phyloP scores from a whole-genome alignment of 495 filamentous ascomycete genomes.

The Xylaria acuta region DNA sequence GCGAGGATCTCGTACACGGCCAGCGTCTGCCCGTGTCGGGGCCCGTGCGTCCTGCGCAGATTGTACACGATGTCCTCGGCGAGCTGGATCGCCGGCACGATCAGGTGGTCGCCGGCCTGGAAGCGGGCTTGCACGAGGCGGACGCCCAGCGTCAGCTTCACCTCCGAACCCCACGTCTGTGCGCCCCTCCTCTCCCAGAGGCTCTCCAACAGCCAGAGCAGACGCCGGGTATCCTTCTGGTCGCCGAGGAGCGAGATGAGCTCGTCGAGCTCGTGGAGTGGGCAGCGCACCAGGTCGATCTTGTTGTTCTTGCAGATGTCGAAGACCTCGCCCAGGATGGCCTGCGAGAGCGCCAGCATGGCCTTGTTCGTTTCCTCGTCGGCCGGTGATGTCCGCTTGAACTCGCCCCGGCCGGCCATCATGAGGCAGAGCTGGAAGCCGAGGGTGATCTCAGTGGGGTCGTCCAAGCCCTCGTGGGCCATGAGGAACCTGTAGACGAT shows the following conservation, averaged over 20 bases:
- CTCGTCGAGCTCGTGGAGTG: constrained; percentile 14
- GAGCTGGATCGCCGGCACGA: constrained; percentile 49
- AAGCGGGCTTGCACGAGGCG: constrained; percentile 59
- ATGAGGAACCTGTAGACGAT: constrained; percentile 21
- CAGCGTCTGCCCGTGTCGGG: constrained; percentile 53
- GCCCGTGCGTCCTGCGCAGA: constrained; percentile 60
- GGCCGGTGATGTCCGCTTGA: constrained; percentile 1
- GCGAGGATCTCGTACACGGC: constrained; percentile 59
- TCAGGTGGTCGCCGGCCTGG: constrained; percentile 43
- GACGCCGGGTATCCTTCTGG: constrained; percentile 3
- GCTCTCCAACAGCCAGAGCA: constrained; percentile 20
- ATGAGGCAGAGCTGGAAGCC: constrained; percentile 22
- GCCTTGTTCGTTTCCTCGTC: constrained; percentile 21
- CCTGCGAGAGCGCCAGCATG: constrained; percentile 17
- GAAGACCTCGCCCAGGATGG: constrained; percentile 16
- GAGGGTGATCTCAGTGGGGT: constrained; percentile 22
- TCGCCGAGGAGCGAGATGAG: constrained; percentile 25
- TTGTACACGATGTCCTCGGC: constrained; percentile 64
- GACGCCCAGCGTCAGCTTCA: constrained; percentile 46
- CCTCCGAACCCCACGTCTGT: constrained; percentile 16
- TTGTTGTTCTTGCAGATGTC: constrained; percentile 24
- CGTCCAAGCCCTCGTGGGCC: constrained; percentile 19
- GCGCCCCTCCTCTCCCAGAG: constrained; percentile 13
- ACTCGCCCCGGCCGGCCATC: constrained; percentile 21
- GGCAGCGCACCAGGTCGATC: constrained; percentile 19